These are phyloP conservation scores for Obba rivulosa DNA, from an alignment of 768 basidiomycete genomes.

Conservation along the genomic window DNA sequence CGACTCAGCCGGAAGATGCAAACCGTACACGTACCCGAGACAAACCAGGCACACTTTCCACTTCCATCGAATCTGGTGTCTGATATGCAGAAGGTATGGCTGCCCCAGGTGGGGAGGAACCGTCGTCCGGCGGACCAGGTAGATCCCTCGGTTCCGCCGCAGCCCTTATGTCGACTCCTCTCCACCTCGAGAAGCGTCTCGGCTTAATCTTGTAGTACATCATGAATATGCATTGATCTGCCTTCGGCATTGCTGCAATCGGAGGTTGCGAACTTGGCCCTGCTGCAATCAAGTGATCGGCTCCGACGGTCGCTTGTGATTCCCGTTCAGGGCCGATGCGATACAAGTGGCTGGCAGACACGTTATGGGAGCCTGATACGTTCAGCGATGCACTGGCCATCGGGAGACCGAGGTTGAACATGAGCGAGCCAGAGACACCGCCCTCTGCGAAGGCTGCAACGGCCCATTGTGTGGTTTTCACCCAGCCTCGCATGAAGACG, in stretches of 20 bases:
- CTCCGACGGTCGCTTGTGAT: no score
- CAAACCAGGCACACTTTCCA: not conserved
- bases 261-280: no score
- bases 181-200: not conserved
- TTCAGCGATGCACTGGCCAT: no score
- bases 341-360: no score
- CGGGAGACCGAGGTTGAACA: not conserved
- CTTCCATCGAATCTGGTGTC: not conserved
- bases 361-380: no score
- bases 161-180: not conserved
- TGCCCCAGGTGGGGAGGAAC: not conserved
- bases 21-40: not conserved
- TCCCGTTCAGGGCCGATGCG: no score
- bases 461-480: conserved; percentile 10
- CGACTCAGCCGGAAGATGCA: no score
- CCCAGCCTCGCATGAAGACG: conserved; percentile 6
- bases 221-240: conserved; percentile 4
- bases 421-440: not conserved
- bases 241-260: not conserved
- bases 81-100: not conserved
- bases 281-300: no score
- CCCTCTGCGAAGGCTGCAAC: conserved; percentile 6
- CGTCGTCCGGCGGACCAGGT: not conserved
- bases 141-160: conserved; percentile 3
- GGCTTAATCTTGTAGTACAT: conserved; percentile 8